Base-by-base conservation (phyloP, 441 rosid genomes). In the Pelargonium cotyledonis region DNA sequence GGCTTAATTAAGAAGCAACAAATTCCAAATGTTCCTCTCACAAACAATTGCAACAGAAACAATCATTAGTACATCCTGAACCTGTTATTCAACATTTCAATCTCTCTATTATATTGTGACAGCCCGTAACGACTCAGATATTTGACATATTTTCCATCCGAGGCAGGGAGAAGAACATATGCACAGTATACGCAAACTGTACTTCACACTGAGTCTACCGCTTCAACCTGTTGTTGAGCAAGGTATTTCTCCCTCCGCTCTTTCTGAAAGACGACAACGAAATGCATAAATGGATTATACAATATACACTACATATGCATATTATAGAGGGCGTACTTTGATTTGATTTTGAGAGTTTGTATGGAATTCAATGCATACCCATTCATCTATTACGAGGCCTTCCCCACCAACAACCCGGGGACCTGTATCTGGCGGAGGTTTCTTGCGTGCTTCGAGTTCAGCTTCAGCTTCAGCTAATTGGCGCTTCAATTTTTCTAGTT, bases 241-340 rank as follows among this genome's bases (percentile, higher is more conserved):
- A 88, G 83, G 69, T 88, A 88, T 75, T 85, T 88, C 80, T 85
- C 93, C 74, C 93, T 84, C 55, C 93, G 80, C 78, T 88, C 93
- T 78, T 85, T 88, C 93, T 86, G 88, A 47, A 66, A 83, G 55
- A 7, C 8, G 18, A 16, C 23, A 55, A 15, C 8, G 61, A 55
- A 55, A 55, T 55, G 61, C 21, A 8, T 55, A 55, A 55, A 16
- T 16, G 3, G n/a, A 55, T 4, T 21, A 21, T 21, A 21, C 58
- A 0, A 26, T 21, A 21, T 21, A 21, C 58, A 0, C 35, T 49
- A 68, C 31, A 65, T 60, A 53, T 8, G 29, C 29, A 11, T 6
- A 41, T 51, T 5, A 12, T 51, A 49, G 3, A 26, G 3, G 31
- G 31, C 31, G 2, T 2, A 1, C 2, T 26, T 26, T 1, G 31